Percentiles rank a stretch among this genome's conserved stretches.
Evolutionary conservation across 2,329 filamentous ascomycete genomes (phyloP).

Genomic region (Botrytis galanthina): DNA sequence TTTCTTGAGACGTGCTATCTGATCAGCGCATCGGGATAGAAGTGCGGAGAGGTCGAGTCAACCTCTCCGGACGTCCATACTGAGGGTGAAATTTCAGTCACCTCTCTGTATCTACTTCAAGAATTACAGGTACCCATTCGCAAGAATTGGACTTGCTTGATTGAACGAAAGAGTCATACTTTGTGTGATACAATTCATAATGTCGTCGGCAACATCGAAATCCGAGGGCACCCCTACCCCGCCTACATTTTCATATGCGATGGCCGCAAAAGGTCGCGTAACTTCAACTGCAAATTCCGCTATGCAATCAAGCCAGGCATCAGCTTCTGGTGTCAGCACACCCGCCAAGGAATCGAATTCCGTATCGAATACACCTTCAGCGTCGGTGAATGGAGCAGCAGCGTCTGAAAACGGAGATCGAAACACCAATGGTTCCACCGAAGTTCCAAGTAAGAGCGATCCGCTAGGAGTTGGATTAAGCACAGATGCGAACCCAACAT

Average conservation of each 20-base stretch:
- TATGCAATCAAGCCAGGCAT: conserved; percentile 34
- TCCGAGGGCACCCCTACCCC: conserved; percentile 40
- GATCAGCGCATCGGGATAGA: conserved; percentile 28
- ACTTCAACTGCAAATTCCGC: conserved; percentile 30
- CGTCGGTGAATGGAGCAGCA: conserved; percentile 26
- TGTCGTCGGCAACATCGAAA: conserved; percentile 44
- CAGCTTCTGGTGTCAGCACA: conserved; percentile 37
- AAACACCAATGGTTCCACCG: conserved; percentile 31
- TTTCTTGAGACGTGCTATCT: conserved; percentile 20
- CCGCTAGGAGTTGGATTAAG: conserved; percentile 24
- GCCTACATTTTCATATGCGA: conserved; percentile 84
- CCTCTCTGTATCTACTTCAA: conserved; percentile 25
- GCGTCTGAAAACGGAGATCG: conserved; percentile 33
- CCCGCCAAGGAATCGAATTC: conserved; percentile 36
- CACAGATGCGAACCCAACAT: conserved; percentile 29
- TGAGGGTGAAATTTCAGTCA: conserved; percentile 33
- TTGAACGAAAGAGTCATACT: conserved; percentile 11
- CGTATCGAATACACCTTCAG: conserved; percentile 32
- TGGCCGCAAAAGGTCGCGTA: conserved; percentile 80
- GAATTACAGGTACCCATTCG: conserved; percentile 2
- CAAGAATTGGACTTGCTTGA: conserved; percentile 13
- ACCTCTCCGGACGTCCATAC: conserved; percentile 41
- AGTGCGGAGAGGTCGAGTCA: conserved; percentile 41
- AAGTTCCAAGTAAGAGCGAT: conserved; percentile 28
- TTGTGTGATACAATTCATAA: conserved; percentile 33